Base-by-base conservation (phyloP, 2,329 filamentous ascomycete species). In the Calonectria fujianensis region DNA sequence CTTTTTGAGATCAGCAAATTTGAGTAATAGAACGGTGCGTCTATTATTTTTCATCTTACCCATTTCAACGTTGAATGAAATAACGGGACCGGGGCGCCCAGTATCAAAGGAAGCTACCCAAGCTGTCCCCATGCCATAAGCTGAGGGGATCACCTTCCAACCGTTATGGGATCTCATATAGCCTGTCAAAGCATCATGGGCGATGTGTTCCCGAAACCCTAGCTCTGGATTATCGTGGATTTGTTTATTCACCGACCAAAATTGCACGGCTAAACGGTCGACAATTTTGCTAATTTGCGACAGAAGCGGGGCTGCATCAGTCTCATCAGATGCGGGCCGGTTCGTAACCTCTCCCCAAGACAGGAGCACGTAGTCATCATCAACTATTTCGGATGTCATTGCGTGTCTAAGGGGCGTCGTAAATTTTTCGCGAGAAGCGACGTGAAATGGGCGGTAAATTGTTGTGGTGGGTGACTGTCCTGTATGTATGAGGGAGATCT, bases 51-150 rank as follows among this genome's bases (percentile, higher is more conserved):
- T 24, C 3, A 29, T 10, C 35, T 63, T 41, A 63, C 57, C 57
- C 57, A 63, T 63, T 31, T 63, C 57, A 18, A 31, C 57, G 14
- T 63, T 63, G 32, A 63, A 63, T 20, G 57, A 63, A 63, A 63
- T 37, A 27, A 63, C 57, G 3, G 57, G 24, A 18, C 57, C 57
- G 13, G 57, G 37, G 14, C 57, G 35, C 16, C 57, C 57, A 27
- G n/a, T 63, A 31, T 63, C 37, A 31, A 63, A 63, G 9, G 57
- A 63, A 13, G 57, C 57, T 37, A 63, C 57, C 57, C 57, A 63
- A 20, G 57, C 57, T 9, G 57, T 63, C n/a, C 29, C 37, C 57
- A 63, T 63, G 8, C 57, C 57, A 29, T 63, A 63, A 14, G 57
- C 57, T 20, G 57, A 63, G 27, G 57, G 24, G 5, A 35, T 41